Base-by-base conservation (phyloP, 1,284 basidiomycete genomes). In the Puccinia hordei region DNA sequence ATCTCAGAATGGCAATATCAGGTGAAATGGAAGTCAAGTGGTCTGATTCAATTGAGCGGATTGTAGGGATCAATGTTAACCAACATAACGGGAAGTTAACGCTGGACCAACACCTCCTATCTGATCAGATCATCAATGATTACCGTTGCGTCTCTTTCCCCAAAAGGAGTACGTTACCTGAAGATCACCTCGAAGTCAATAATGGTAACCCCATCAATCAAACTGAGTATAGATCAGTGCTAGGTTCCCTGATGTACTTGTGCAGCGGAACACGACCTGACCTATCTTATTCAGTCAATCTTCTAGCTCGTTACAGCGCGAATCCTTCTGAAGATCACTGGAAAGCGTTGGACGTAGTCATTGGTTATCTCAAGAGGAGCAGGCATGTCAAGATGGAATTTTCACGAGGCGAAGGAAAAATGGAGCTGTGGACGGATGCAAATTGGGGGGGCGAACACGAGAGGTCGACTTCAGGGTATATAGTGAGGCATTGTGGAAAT, bases 191-290 rank as follows among this genome's bases (percentile, higher is more conserved):
- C n/a, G n/a, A n/a, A n/a, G n/a, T n/a, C n/a, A n/a, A n/a, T n/a
- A n/a, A n/a, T n/a, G n/a, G n/a, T n/a, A n/a, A n/a, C n/a, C n/a
- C 35, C 19, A 19, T 73, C 24, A 49, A 74, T 35, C 6, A 10
- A 6, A 61, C 51, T 2, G 17, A 24, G 17, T 74, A 59, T 61
- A 5, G 27, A 41, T 61, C 51, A 12, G 8, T 41, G 2, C 30
- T 74, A 9, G 55, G 73, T 3, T 74, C 19, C 15, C 30, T 74
- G 2, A 74, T 41, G 33, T 74, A 74, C 44, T 22, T 74, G 2
- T n/a, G n/a, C n/a, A n/a, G n/a, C n/a, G n/a, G n/a, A n/a, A n/a
- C n/a, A n/a, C n/a, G n/a, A n/a, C n/a, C 55, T 8, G 57, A 74
- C 24, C 27, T 74, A 12, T 12, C 73, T 10, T 74, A 38, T 24